Evolutionary conservation across 108 stramenopile genomes (phyloP).

Genomic region (Nitzschia putrida): DNA sequence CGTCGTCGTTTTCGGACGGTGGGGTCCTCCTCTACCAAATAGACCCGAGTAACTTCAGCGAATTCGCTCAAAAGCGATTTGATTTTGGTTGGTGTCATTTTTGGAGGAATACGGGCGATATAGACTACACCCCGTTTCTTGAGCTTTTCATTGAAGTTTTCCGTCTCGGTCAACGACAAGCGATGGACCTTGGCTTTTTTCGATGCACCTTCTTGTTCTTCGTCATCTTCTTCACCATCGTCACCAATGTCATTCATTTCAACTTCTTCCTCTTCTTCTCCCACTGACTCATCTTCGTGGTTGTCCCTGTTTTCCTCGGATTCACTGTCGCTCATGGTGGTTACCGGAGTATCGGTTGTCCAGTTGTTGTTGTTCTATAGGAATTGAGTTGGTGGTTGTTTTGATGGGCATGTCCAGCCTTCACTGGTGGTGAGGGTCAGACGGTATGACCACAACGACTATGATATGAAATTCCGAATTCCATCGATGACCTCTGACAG

Average conservation of each 20-base stretch:
- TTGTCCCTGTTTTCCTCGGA: no score
- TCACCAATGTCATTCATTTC: neutral
- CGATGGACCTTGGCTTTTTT: constrained; percentile 61
- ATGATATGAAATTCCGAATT: no score
- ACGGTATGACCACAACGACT: no score
- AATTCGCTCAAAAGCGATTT: constrained; percentile 89
- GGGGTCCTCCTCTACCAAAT: constrained; percentile 92
- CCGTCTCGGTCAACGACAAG: constrained; percentile 58
- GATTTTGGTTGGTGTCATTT: constrained; percentile 94
- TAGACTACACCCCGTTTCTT: constrained; percentile 88
- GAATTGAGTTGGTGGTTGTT: no score
- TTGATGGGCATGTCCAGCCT: no score
- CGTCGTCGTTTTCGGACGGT: constrained; percentile 72
- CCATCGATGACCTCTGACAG: no score
- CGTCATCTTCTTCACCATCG: neutral
- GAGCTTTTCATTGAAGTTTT: constrained; percentile 78
- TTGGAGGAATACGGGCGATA: constrained; percentile 92
- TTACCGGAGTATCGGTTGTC: no score
- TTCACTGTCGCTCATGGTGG: no score
- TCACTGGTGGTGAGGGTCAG: no score
- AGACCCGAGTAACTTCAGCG: constrained; percentile 87
- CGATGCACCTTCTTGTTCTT: neutral
- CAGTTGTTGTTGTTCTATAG: no score
- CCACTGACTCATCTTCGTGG: neutral
- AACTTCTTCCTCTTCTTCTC: neutral